phyloP scores from a whole-genome alignment of 352 stramenopile species.

The Pythium coloratum region DNA sequence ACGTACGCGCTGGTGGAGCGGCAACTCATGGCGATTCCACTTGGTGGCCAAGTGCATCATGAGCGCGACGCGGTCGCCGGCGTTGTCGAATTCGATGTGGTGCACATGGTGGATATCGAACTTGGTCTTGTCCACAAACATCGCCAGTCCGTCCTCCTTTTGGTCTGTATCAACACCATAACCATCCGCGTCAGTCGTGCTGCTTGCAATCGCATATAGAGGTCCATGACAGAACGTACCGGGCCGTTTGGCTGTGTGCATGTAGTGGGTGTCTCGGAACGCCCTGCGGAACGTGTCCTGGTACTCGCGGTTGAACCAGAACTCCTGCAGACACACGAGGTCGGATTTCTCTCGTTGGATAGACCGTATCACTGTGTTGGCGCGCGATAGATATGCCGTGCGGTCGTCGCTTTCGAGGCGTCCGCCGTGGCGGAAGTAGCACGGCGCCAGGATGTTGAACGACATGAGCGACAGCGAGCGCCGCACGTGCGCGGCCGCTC shows the following conservation, averaged over 20 bases:
- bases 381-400: slow-evolving; percentile 61
- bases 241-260: slow-evolving; percentile 76
- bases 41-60: slow-evolving; percentile 84
- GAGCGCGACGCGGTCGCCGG: slow-evolving; percentile 80
- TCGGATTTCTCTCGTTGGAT: slow-evolving; percentile 76
- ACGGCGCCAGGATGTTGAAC: slow-evolving; percentile 87
- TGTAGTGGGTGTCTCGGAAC: slow-evolving; percentile 63
- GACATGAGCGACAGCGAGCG: slow-evolving; percentile 79
- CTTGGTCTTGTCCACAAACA: slow-evolving; percentile 77
- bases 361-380: slow-evolving; percentile 65
- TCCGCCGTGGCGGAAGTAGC: slow-evolving; percentile 85
- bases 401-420: slow-evolving; percentile 66
- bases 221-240: slow-evolving; percentile 12
- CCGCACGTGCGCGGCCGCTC: slow-evolving; percentile 21
- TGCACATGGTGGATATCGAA: slow-evolving; percentile 79
- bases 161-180: slow-evolving; percentile 23
- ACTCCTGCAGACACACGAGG: slow-evolving; percentile 84
- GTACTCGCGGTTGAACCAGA: slow-evolving; percentile 84
- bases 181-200: background rate
- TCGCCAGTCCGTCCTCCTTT: slow-evolving; percentile 81
- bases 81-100: slow-evolving; percentile 67
- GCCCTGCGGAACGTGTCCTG: slow-evolving; percentile 59
- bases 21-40: slow-evolving; percentile 54
- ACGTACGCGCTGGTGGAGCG: slow-evolving; percentile 53
- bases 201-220: background rate